phyloP scores from a whole-genome alignment of 306 rosid genomes.

The Vicia faba region DNA sequence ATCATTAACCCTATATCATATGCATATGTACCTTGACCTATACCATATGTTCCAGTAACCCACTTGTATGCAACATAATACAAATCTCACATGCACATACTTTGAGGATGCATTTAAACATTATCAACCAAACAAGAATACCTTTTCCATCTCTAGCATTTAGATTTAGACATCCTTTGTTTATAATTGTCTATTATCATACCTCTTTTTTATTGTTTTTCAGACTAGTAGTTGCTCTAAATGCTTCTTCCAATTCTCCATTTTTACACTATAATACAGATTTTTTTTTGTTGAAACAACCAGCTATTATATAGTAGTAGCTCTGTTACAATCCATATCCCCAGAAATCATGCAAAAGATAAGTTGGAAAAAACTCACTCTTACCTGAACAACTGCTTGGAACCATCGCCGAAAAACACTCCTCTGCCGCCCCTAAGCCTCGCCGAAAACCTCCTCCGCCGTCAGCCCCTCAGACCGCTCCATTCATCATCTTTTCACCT shows the following conservation, averaged over 20 bases:
- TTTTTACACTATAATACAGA: constrained; percentile 1
- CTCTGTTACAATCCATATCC: constrained; percentile 19
- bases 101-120: constrained; percentile 45
- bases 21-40: constrained; percentile 50
- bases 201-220: constrained; percentile 43
- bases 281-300: not conserved
- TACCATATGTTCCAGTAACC: constrained; percentile 43
- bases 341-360: too few relatives aligned
- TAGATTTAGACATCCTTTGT: constrained; percentile 47
- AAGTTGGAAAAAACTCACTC: too few relatives aligned
- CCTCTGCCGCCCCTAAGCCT: too few relatives aligned
- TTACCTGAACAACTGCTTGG: too few relatives aligned
- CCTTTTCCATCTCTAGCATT: constrained; percentile 40
- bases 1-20: too few relatives aligned
- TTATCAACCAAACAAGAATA: constrained; percentile 38
- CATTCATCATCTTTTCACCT: too few relatives aligned
- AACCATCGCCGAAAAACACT: too few relatives aligned
- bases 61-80: constrained; percentile 43
- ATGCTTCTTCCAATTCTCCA: constrained; percentile 40
- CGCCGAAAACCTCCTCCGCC: too few relatives aligned
- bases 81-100: constrained; percentile 53
- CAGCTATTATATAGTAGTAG: not conserved
- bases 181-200: constrained; percentile 49
- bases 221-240: constrained; percentile 57
- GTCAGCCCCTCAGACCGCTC: too few relatives aligned